These are phyloP conservation scores for Lactifluus hygrophoroides DNA, from an alignment of 768 basidiomycete species.

Conservation along the genomic window DNA sequence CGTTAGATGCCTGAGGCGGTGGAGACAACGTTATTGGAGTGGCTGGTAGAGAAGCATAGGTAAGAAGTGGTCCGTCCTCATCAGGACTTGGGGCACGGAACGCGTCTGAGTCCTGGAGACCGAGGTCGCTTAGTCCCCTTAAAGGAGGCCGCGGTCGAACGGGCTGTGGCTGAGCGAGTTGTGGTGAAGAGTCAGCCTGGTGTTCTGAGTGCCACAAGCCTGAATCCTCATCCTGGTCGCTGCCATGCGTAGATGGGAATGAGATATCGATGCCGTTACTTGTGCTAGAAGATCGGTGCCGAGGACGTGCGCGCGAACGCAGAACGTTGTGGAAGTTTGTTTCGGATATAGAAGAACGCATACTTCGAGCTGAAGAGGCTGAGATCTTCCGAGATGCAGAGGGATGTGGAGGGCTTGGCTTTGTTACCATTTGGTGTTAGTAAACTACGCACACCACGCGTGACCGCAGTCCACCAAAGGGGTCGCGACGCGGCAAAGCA, in stretches of 20 bases:
- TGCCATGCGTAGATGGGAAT: constrained; percentile 14
- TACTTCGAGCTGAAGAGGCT: constrained; percentile 1
- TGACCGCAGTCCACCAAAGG: too few species aligned
- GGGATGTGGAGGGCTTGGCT: background rate
- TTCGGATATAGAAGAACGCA: constrained; percentile 6
- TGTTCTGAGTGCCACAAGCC: constrained; percentile 3
- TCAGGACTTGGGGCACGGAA: constrained; percentile 7
- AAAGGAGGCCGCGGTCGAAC: background rate
- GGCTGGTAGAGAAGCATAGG: constrained; percentile 67
- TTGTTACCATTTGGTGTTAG: background rate
- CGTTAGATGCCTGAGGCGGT: constrained; percentile 6
- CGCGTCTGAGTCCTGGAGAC: constrained; percentile 6
- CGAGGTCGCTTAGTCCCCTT: constrained; percentile 9
- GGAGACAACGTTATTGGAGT: constrained; percentile 44
- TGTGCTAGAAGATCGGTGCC: constrained; percentile 10
- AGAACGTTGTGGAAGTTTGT: constrained; percentile 4
- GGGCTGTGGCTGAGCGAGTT: background rate
- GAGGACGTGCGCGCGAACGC: constrained; percentile 11
- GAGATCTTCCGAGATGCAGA: constrained; percentile 1
- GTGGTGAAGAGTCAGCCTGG: background rate
- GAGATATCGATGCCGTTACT: constrained; percentile 13
- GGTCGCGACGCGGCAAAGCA: too few species aligned
- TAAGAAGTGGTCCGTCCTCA: constrained; percentile 31
- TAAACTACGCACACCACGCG: too few species aligned
- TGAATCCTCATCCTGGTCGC: constrained; percentile 13